Base-by-base conservation (phyloP, 1,284 basidiomycete species). In the Chalciporus sp. region DNA sequence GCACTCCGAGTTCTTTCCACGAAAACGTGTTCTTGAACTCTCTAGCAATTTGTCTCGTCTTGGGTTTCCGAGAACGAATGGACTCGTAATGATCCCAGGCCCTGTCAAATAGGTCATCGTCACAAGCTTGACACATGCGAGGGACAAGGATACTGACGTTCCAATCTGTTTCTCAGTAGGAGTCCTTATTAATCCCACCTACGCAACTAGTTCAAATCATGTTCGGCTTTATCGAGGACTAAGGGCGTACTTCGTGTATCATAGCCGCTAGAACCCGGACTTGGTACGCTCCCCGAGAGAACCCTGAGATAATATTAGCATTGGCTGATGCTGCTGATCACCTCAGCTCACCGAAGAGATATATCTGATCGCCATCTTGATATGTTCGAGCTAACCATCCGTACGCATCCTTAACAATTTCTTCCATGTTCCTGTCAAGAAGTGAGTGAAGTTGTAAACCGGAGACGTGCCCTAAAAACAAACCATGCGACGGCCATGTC, bases 271-370 rank as follows among this genome's bases (percentile, higher is more conserved):
- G 57, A 2, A 63, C 65, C 4, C 77, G 71, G 11, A 71, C 76
- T 65, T 78, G 76, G 57, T 76, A 79, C 20, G 77, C 76, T 14
- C 76, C 77, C 29, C 77, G 67, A 45, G 76, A 78, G 55, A 78
- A 79, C 9, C 78, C 78, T 78, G 14, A 4, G 11, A 26, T 7
- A 2, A 0, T 1, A 27, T 48, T 3, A 16, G 12, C 40, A n/a
- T 8, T 3, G 7, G n/a, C 17, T 20, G 19, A 42, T 2, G 2
- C 11, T 6, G 14, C 35, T 17, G 3, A 42, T 9, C 31, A 43
- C 37, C 3, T 1, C 19, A 33, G 23, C 47, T 0, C 44, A 76
- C 78, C 77, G 52, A 79, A 77, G 1, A 78, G 59, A 51, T 67
- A 78, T 39, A 79, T 78, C 12, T 58, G 59, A 52, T 78, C 77